Evolutionary conservation across 2,329 filamentous ascomycete species (phyloP).

Genomic region (Penicillium sp.): DNA sequence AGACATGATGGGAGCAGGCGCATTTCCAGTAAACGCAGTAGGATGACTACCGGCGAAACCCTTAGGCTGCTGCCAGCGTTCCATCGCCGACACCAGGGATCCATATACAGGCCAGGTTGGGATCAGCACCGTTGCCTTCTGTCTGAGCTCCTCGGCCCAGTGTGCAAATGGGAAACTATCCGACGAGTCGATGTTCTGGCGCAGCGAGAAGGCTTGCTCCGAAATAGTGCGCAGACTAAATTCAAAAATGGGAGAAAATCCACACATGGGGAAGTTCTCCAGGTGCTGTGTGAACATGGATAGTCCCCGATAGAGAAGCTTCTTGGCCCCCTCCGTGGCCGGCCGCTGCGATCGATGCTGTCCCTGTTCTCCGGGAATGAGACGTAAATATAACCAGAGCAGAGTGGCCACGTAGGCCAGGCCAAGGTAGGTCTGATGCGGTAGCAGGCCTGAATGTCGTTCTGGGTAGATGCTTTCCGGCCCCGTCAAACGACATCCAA

Average conservation of each 20-base stretch:
- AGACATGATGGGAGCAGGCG: neutral
- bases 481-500: conserved; percentile 37
- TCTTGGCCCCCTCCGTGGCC: conserved; percentile 36
- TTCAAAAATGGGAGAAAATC: conserved; percentile 41
- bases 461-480: conserved; percentile 39
- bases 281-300: conserved; percentile 37
- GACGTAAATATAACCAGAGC: conserved; percentile 35
- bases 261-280: conserved; percentile 39
- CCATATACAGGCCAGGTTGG: conserved; percentile 36
- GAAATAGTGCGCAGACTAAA: conserved; percentile 35
- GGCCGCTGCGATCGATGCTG: conserved; percentile 33
- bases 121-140: conserved; percentile 27
- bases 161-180: conserved; percentile 35
- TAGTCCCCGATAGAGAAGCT: conserved; percentile 37
- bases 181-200: conserved; percentile 26
- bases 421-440: conserved; percentile 41
- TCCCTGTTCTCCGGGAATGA: conserved; percentile 32
- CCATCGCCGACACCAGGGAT: conserved; percentile 30
- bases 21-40: conserved; percentile 4
- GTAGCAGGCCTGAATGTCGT: conserved; percentile 36
- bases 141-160: conserved; percentile 35
- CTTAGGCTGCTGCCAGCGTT: conserved; percentile 27
- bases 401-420: conserved; percentile 39
- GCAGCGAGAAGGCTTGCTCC: conserved; percentile 33
- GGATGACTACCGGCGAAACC: conserved; percentile 10